A percentile compares a stretch with the other conserved stretches of the same genome.
phyloP scores from a whole-genome alignment of 164 flowering plant genomes.

The Echeveria elegans region DNA sequence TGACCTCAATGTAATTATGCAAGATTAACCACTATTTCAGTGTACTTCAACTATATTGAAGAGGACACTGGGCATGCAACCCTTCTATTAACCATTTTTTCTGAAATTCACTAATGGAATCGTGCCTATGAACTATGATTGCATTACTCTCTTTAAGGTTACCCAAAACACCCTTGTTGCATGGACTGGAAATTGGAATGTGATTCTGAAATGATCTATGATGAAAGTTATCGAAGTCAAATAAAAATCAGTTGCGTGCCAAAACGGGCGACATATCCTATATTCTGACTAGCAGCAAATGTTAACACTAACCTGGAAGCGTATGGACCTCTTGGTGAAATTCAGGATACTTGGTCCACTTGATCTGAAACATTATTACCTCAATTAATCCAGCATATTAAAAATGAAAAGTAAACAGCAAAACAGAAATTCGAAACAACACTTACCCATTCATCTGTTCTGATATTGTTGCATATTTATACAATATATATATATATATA shows the following conservation, averaged over 20 bases:
- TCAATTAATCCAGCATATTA: not conserved
- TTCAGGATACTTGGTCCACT: slow-evolving; percentile 73
- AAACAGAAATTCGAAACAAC: not conserved
- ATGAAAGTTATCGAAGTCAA: not conserved
- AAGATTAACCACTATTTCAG: no score
- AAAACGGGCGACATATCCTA: not conserved
- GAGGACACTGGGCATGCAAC: not conserved
- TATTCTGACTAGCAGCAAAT: no score
- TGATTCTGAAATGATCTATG: not conserved
- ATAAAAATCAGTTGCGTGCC: not conserved
- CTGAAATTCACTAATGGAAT: not conserved
- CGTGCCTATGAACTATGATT: not conserved
- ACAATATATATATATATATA: no score
- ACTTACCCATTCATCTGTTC: slow-evolving; percentile 85
- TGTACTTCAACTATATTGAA: not conserved
- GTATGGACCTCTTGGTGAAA: slow-evolving; percentile 26
- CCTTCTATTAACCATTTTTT: not conserved
- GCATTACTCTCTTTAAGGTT: not conserved
- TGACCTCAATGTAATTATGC: no score
- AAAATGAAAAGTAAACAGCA: not conserved
- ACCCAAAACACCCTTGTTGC: not conserved
- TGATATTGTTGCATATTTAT: slow-evolving; percentile 63
- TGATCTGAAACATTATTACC: slow-evolving; percentile 36
- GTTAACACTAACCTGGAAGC: slow-evolving; percentile 23
- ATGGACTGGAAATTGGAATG: not conserved